phyloP scores from a whole-genome alignment of 139 green algal genomes.

The Chlamydomonas schloesseri region DNA sequence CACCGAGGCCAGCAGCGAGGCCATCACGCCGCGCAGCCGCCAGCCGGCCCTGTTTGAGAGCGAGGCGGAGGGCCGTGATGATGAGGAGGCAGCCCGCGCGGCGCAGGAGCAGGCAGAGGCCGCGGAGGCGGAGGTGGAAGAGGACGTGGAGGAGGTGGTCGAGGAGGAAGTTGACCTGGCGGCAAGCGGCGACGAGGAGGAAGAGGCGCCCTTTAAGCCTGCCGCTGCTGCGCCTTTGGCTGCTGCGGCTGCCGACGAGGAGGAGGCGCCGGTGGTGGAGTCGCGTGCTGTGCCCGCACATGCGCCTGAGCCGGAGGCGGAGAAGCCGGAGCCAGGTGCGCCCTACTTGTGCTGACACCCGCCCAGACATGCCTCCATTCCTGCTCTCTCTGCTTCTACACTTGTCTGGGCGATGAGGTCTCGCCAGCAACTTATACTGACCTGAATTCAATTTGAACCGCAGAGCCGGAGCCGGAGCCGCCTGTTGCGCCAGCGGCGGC shows the following conservation, averaged over 20 bases:
- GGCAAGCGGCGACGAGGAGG: neutral
- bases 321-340: neutral
- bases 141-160: neutral
- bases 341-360: neutral
- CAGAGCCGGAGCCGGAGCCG: neutral
- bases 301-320: no score
- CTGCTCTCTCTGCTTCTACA: no score
- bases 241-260: neutral
- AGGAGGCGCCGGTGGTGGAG: neutral
- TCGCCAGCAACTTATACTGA: no score
- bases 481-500: neutral
- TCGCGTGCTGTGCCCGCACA: neutral
- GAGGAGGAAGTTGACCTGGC: neutral
- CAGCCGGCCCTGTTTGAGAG: neutral
- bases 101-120: neutral
- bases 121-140: neutral
- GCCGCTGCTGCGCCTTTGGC: neutral
- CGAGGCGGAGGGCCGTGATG: neutral
- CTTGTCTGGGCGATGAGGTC: no score
- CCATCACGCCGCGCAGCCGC: neutral
- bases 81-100: neutral
- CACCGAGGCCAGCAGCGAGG: slow-evolving; percentile 13
- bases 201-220: neutral
- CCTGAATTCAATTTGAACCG: no score
- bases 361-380: neutral